Evolutionary conservation across 73 alveolate genomes (phyloP), one percentile per base, ranked within the genome.

Genomic region (Stentor coeruleus): DNA sequence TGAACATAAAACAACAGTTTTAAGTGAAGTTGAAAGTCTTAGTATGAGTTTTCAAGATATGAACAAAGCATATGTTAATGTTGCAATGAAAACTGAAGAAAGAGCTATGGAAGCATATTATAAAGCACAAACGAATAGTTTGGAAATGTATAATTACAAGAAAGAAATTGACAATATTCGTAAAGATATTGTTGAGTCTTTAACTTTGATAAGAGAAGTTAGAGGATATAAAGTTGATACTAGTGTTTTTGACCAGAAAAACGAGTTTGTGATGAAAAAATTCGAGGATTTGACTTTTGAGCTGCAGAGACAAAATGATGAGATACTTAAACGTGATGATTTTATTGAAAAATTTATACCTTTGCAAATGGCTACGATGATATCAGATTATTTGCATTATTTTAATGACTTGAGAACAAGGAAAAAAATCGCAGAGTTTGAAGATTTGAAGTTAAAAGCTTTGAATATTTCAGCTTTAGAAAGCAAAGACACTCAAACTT

Each of bases 301-400:
- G 14, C 15, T 66, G 14, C 26, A 26, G n/a, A 66, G 33, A 2
- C 14, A 28, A 20, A 66, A 66, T 1, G 79, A 66, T 66, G 79
- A 66, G 41, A 1, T 66, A 1, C 11, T 66, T 31, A 20, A 66
- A 15, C n/a, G 79, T 14, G 79, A 66, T 2, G n/a, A 20, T 20
- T 66, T 66, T 66, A 26, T 66, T 20, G 79, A 66, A 20, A 66
- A 66, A 2, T 66, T 20, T 66, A 26, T 66, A 28, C 79, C 79
- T 66, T 15, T 66, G 79, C n/a, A 66, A 33, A 33, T 66, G 1
- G 79, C 39, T 66, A 26, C 79, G 0, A 66, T 66, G n/a, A 40
- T 66, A 28, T 66, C 79, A 11, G 79, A 66, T 2, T 66, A 66
- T 66, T 20, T 66, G 36, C 39, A 66, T 66, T 33, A 20, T 66